Base-by-base conservation (phyloP, 768 basidiomycete species). In the Tricholoma furcatifolium region DNA sequence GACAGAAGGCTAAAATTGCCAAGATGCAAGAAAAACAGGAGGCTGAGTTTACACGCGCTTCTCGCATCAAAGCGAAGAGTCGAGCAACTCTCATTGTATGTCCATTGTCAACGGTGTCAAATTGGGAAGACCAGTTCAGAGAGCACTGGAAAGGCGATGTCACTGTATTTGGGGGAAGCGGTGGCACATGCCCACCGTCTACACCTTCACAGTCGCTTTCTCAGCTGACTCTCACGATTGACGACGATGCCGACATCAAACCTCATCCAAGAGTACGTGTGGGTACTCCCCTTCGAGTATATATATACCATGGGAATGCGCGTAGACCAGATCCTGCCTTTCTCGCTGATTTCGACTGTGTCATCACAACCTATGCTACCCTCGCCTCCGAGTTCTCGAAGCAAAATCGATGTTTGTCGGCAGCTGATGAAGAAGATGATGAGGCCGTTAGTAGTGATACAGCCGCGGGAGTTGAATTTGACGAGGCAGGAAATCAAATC, bases 111-210 rank as follows among this genome's bases (percentile, higher is more conserved):
- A 99, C 97, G 5, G 93, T 99, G 2, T 85, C 91, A 43, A 98
- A 98, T 64, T 99, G 97, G 97, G 97, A 99, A 72, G 93, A 96
- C 51, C 97, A 99, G 69, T 93, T 99, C 64, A 83, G 88, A 53
- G 97, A 99, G 65, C 97, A 99, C 67, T 98, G 94, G 94, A 82
- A 81, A 57, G 94, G 94, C 7, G 82, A 87, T 50, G 93, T 97
- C 3, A 76, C 77, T 20, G 87, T 97, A 38, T 77, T 88, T 49
- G 93, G 95, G 17, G 93, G 93, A 11, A 79, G 76, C 35, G 85
- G 87, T 35, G 76, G 74, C 10, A 54, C 57, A 32, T 74, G 68
- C 50, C 59, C 69, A 15, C 65, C 68, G 11, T 60, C 74, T n/a
- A 70, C 70, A 42, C 57, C 65, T 35, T 69, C 69, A 15, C 68